Base-by-base conservation (phyloP, 1,284 basidiomycete species). In the Salmacisia buchloeana region DNA sequence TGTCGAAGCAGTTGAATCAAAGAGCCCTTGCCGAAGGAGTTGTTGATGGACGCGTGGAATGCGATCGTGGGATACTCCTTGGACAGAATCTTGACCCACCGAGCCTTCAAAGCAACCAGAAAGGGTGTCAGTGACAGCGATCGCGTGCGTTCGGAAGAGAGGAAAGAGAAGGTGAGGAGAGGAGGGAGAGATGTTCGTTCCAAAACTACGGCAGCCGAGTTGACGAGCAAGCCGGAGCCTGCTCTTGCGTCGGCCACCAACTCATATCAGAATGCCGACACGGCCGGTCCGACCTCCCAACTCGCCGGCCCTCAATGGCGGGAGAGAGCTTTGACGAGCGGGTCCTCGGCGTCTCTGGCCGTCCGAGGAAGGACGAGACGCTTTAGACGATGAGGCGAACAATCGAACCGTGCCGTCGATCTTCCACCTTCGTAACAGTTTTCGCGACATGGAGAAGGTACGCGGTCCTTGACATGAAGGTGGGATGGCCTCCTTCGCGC, bases 31-130 rank as follows among this genome's bases (percentile, higher is more conserved):
- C 94, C 94, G 77, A 97, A 99, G 3, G 94, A 97, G 83, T 99
- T 94, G 82, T 96, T 97, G 67, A 96, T 94, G 15, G 92, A 96
- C 1, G 96, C 96, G 80, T 99, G 96, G 85, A 97, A 97, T 1
- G 94, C 94, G 70, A 98, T 89, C 2, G 94, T 97, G 6, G 94
- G 94, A 74, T 92, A 94, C 62, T 88, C 89, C 62, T 93, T 90
- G 0, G 93, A 96, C 21, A 98, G 86, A 78, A 97, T 89, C 82
- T 96, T 91, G 73, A 97, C 91, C 83, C 97, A 97, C 59, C 94
- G 90, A 66, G 94, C 92, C 93, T 96, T 71, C 36, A 38, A 58
- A 27, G 59, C 59, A 43, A 13, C 21, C 36, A 39, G 15, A 56
- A 25, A 35, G 54, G 18, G 61, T 38, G 61, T 58, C 38, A 41